phyloP scores from a whole-genome alignment of 1,139 yeast species.

The Taphrina deformans region DNA sequence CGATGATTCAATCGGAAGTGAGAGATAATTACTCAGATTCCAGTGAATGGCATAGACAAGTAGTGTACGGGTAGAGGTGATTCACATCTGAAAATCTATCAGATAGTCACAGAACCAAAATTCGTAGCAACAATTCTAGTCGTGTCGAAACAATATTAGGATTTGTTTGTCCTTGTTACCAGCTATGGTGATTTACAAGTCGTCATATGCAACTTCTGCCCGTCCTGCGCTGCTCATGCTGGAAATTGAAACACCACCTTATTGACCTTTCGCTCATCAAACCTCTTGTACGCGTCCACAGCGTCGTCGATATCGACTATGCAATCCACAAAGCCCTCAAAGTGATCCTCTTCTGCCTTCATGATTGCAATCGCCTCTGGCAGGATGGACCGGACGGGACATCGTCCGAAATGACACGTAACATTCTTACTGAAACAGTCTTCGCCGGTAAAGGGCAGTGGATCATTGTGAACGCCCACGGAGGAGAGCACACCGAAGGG shows the following conservation, averaged over 20 bases:
- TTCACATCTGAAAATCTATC: too few relatives aligned
- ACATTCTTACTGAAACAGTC: constrained; percentile 62
- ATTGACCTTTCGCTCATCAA: constrained; percentile 57
- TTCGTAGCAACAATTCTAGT: too few relatives aligned
- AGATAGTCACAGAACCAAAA: too few relatives aligned
- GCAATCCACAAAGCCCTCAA: constrained; percentile 54
- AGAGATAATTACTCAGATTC: too few relatives aligned
- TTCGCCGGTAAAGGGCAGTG: constrained; percentile 58
- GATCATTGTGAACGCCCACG: constrained; percentile 64
- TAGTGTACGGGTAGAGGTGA: too few relatives aligned
- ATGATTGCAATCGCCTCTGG: constrained; percentile 57
- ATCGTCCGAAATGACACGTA: constrained; percentile 62
- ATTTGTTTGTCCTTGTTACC: too few relatives aligned
- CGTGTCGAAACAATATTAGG: neutral
- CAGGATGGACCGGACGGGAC: constrained; percentile 62
- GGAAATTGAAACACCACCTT: constrained; percentile 53
- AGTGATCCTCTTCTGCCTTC: constrained; percentile 51
- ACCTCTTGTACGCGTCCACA: constrained; percentile 53
- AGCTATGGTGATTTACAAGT: too few relatives aligned
- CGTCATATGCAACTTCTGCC: too few relatives aligned
- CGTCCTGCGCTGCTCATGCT: too few relatives aligned
- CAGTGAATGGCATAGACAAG: too few relatives aligned
- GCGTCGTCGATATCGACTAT: constrained; percentile 47
- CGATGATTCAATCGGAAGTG: too few relatives aligned
- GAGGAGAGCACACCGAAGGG: constrained; percentile 62